Evolutionary conservation across 2,329 filamentous ascomycete species (phyloP).

Genomic region (Onygenales sp.): DNA sequence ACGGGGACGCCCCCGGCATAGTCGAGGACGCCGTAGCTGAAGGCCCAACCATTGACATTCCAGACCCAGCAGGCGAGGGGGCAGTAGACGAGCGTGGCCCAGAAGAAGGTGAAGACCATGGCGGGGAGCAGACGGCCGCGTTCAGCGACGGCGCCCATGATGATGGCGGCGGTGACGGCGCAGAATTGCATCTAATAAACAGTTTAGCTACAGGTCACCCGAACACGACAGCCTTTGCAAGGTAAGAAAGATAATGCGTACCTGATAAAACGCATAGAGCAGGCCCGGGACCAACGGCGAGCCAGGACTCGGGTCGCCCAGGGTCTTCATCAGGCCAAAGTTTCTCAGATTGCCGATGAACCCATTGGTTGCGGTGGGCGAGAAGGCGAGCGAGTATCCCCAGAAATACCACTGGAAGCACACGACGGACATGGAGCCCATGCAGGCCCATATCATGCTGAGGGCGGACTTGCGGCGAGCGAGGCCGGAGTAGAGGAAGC

Average conservation of each 20-base stretch:
- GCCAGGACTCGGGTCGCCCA: constrained; percentile 76
- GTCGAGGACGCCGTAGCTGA: constrained; percentile 82
- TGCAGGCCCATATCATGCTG: constrained; percentile 93
- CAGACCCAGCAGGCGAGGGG: constrained; percentile 94
- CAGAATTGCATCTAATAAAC: constrained; percentile 82
- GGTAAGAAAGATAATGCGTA: constrained; percentile 27
- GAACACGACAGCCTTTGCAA: background rate
- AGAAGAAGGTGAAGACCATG: constrained; percentile 93
- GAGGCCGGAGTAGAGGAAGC: constrained; percentile 93
- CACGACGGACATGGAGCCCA: constrained; percentile 85
- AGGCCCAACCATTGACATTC: constrained; percentile 91
- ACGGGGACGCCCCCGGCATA: constrained; percentile 95
- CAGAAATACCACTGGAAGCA: constrained; percentile 99
- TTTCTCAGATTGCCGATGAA: constrained; percentile 87
- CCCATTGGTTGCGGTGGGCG: constrained; percentile 66
- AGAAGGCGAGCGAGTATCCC: constrained; percentile 95
- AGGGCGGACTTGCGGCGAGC: constrained; percentile 96
- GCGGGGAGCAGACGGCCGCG: constrained; percentile 84
- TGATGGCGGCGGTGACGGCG: constrained; percentile 81
- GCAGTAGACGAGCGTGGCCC: constrained; percentile 96
- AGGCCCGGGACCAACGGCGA: constrained; percentile 82
- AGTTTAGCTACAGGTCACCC: background rate
- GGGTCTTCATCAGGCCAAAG: constrained; percentile 78
- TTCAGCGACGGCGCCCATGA: constrained; percentile 86
- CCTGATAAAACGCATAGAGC: constrained; percentile 89